Conservation (phyloP, 495 filamentous ascomycete genomes). For the Hyaloscypha variabilis region DNA sequence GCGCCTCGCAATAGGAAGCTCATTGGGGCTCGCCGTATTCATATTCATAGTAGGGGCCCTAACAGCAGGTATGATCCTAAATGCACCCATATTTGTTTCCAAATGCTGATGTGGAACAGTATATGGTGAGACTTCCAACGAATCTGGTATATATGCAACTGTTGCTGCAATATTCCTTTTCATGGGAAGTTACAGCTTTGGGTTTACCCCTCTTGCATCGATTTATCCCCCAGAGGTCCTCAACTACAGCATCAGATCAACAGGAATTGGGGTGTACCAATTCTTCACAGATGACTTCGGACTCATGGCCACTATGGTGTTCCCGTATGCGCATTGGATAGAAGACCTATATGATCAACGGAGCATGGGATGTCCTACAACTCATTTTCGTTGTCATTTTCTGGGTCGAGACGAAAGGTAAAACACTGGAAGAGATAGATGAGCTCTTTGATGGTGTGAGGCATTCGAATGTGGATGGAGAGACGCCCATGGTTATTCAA, state of each 20-base stretch:
- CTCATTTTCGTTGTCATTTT: conserved; percentile 32
- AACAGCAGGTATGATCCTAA: conserved; percentile 25
- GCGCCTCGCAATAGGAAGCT: conserved; percentile 40
- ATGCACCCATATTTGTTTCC: not conserved
- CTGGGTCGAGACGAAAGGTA: conserved; percentile 39
- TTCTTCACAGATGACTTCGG: conserved; percentile 24
- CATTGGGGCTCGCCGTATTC: conserved; percentile 31
- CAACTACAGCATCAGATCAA: conserved; percentile 38
- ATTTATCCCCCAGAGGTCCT: conserved; percentile 48
- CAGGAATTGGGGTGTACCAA: conserved; percentile 27
- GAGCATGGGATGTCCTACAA: conserved; percentile 34
- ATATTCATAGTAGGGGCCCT: conserved; percentile 44
- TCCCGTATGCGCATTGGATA: conserved; percentile 48
- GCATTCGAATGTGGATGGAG: conserved; percentile 35
- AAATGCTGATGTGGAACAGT: not conserved
- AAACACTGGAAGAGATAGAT: conserved; percentile 40
- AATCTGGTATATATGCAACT: conserved; percentile 23
- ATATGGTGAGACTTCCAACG: conserved; percentile 17
- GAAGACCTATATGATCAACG: conserved; percentile 41
- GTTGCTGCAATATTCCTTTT: conserved; percentile 36
- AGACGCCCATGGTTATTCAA: not conserved
- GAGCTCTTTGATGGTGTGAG: conserved; percentile 34
- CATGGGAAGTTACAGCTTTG: conserved; percentile 43
- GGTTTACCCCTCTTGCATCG: conserved; percentile 42
- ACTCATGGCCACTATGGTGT: conserved; percentile 47